Base-by-base conservation (phyloP, 1,139 yeast species). In the Protomyces macrosporus region DNA sequence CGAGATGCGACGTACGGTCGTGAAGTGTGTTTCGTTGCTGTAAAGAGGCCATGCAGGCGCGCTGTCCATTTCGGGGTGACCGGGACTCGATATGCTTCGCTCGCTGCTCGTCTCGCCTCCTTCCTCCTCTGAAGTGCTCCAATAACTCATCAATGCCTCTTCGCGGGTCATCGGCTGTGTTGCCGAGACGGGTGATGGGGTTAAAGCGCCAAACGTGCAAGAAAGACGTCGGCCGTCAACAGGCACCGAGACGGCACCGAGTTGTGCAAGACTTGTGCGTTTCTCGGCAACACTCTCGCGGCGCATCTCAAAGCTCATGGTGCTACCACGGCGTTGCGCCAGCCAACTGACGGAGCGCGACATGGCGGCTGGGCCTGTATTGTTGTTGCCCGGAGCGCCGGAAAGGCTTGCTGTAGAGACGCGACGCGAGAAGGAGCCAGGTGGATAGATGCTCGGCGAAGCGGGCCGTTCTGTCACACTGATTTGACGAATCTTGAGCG, bases 271-370 rank as follows among this genome's bases (percentile, higher is more conserved):
- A 4, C 33, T 40, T 35, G 9, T 35, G 34, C 45, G 34, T 36
- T 58, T 58, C 45, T 58, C 62, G 34, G 62, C 62, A 23, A 58
- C 45, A 39, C 62, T 58, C 35, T 58, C 62, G 39, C 62, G 39
- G 12, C 62, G 51, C 62, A 58, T 58, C n/a, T 50, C 52, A 10
- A 52, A 14, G 37, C 62, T 58, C 56, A 58, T 34, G 30, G 53
- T 37, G 30, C 62, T 58, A 14, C 55, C 53, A 7, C 61, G 61
- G 14, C 61, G 57, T 34, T 34, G 35, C 35, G 48, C 48, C 10
- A 42, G 48, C 23, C 32, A 42, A 5, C 48, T 42, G 6, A 42
- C 48, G 9, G 48, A 42, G 32, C 48, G 48, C 32, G 48, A 42
- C 48, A 42, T 42, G 48, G 32, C 9, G 2, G 10, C 48, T 14